Percentiles rank a stretch among this genome's conserved stretches.
phyloP scores from a whole-genome alignment of 345 rosid genomes.

The Melaleuca alternifolia region DNA sequence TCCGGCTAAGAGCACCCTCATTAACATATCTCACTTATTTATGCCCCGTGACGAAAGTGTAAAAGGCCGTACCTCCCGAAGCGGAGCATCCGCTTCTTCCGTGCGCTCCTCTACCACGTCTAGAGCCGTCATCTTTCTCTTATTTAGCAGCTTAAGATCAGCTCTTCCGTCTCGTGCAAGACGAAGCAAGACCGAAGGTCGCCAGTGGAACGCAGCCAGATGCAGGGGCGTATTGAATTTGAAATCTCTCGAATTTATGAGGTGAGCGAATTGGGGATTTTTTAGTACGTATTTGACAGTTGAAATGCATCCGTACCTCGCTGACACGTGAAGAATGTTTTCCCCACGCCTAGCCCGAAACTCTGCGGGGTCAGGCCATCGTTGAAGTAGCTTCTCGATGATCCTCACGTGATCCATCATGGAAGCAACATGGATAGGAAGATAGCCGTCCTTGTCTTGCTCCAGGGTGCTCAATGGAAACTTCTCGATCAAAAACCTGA shows the following conservation, averaged over 20 bases:
- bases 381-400: not conserved
- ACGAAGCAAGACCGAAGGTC: not conserved
- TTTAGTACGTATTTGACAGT: not conserved
- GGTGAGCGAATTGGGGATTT: not conserved
- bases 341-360: not conserved
- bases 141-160: accelerated
- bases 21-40: not conserved
- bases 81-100: not conserved
- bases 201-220: not conserved
- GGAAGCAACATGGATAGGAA: not conserved
- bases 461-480: not conserved
- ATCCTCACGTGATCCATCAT: accelerated
- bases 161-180: not conserved
- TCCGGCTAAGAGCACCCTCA: not conserved
- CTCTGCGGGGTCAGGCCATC: not conserved
- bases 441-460: not conserved
- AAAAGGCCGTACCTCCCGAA: not conserved
- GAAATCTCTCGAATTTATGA: not conserved
- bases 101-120: not conserved
- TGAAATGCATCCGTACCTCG: accelerated
- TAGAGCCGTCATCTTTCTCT: not conserved
- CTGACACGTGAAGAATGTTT: not conserved
- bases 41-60: accelerated
- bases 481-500: too few species aligned
- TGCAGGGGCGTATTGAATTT: accelerated